Evolutionary conservation across 331 rosid genomes (phyloP).

Genomic region (Quercus tomentella): DNA sequence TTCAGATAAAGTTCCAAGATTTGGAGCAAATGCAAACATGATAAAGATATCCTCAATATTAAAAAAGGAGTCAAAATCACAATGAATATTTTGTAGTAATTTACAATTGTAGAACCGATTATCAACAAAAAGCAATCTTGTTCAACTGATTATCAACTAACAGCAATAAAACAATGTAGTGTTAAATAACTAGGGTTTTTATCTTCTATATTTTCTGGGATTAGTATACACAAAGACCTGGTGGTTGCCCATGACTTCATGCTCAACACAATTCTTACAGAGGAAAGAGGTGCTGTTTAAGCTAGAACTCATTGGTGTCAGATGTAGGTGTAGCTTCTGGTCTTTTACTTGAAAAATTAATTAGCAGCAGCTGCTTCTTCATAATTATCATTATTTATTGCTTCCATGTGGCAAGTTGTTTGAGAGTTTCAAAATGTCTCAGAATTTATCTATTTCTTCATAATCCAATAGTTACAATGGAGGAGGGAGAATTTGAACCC

Average conservation of each 20-base stretch:
- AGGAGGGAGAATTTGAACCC: too few relatives aligned
- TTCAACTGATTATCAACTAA: not conserved
- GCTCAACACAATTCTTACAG: not conserved
- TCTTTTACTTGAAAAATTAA: too few relatives aligned
- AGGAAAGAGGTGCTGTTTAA: not conserved
- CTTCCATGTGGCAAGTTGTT: not conserved
- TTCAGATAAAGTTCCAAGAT: not conserved
- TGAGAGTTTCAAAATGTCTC: too few relatives aligned
- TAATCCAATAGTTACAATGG: too few relatives aligned
- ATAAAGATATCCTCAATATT: not conserved
- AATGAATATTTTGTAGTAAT: too few relatives aligned
- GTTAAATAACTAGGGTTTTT: not conserved
- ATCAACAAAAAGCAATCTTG: not conserved
- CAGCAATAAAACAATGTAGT: not conserved
- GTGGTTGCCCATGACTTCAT: not conserved
- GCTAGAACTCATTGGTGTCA: not conserved
- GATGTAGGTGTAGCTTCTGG: too few relatives aligned
- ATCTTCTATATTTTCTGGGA: not conserved
- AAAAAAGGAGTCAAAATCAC: too few relatives aligned
- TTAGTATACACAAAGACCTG: not conserved
- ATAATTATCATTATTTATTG: not conserved
- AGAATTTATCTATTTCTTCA: too few relatives aligned
- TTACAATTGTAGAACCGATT: too few relatives aligned
- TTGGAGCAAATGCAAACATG: not conserved
- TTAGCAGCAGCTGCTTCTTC: not conserved